Base-by-base conservation (phyloP, 2,329 filamentous ascomycete species). In the Xylaria sp. region DNA sequence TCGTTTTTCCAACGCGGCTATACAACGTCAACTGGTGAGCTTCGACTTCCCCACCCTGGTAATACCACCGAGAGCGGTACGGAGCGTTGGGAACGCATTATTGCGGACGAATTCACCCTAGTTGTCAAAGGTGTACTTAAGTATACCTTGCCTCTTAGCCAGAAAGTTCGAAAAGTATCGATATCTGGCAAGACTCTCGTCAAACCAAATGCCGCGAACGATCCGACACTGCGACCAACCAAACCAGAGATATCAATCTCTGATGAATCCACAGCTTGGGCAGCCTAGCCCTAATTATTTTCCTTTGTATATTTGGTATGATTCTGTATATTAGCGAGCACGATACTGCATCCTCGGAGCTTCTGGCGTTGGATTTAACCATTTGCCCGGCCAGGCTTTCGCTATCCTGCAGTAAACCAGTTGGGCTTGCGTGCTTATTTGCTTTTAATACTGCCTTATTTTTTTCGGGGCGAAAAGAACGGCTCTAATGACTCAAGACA, bases 21-120 rank as follows among this genome's bases (percentile, higher is more conserved):
- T 13, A 92, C 91, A 17, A 87, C 86, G 20, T 96, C 94, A 0
- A 88, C 91, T 5, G 95, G 94, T 33, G 92, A 96, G 75, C 88
- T 99, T 71, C 91, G 95, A 44, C 86, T 99, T 3, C 82, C 85
- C 29, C 89, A 91, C 62, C 96, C 96, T 0, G 94, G 95, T 3
- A 99, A 98, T 78, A 90, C 90, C 73, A 98, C 96, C 0, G 90
- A 93, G 49, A 92, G 92, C 45, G 96, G 95, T 9, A 90, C 90
- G 1, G 89, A 92, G 75, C 89, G 94, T 13, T 99, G 96, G 96
- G 93, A 97, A 77, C 87, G 89, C 66, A 94, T 98, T 53, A 84
- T 97, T 57, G 89, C 96, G 71, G 92, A 97, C 78, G 92, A 95
- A 50, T 99, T 98, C 73, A 93, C 97, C 72, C 85, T 99, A 55